Conservation (phyloP, 2,329 filamentous ascomycete genomes). For the Pyricularia sp. region DNA sequence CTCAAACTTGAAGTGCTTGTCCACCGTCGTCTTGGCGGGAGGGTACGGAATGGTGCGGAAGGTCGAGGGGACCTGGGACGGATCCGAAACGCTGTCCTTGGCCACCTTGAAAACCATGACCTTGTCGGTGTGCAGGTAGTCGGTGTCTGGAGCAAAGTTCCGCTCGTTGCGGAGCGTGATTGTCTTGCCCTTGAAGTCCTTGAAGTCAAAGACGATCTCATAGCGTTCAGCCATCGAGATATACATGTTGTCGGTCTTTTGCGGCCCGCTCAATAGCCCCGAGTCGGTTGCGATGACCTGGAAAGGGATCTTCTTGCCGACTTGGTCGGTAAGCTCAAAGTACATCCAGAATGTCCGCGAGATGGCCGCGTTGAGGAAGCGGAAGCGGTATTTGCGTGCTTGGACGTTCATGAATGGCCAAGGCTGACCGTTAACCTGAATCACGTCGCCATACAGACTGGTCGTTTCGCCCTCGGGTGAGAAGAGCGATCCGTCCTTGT, state of each 20-base stretch:
- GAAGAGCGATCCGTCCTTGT: conserved; percentile 28
- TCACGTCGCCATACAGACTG: conserved; percentile 36
- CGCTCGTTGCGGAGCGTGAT: conserved; percentile 26
- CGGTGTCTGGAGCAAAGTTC: conserved; percentile 23
- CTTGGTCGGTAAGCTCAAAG: conserved; percentile 14
- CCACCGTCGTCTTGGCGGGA: conserved; percentile 3
- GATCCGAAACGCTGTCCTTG: conserved; percentile 16
- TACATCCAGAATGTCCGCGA: conserved; percentile 29
- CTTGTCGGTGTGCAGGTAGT: conserved; percentile 31
- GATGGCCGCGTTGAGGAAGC: conserved; percentile 31
- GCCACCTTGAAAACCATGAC: conserved; percentile 31
- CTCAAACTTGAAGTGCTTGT: conserved; percentile 10
- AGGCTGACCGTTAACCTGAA: conserved; percentile 39
- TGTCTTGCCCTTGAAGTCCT: conserved; percentile 28
- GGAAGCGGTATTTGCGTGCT: conserved; percentile 40
- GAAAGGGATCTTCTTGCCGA: conserved; percentile 21
- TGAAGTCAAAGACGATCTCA: conserved; percentile 37
- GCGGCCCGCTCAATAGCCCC: conserved; percentile 29
- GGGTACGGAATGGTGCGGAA: conserved; percentile 11
- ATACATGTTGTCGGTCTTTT: conserved; percentile 13
- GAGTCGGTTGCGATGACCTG: conserved; percentile 34
- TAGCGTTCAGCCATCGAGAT: conserved; percentile 39
- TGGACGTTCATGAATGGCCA: conserved; percentile 40
- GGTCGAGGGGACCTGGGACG: conserved; percentile 9
- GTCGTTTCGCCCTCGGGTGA: conserved; percentile 22